Evolutionary conservation across 768 basidiomycete genomes (phyloP), one percentile per base, ranked within the genome.

Genomic region (Mycena vitilis): DNA sequence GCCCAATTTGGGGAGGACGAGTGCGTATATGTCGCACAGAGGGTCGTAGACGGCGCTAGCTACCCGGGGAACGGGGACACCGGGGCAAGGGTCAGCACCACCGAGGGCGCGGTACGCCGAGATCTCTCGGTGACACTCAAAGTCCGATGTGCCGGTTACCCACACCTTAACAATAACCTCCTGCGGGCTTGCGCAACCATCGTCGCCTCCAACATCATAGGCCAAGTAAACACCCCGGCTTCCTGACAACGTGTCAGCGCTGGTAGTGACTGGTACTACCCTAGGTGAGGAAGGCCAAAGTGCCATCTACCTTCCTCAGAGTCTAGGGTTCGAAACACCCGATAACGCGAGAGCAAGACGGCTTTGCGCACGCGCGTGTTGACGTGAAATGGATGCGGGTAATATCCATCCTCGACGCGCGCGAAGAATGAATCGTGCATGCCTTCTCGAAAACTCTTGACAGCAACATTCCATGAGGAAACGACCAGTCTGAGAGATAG

Each of bases 311-410:
- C 78, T 18, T 53, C 67, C 42, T 80, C 79, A 0, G 76, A 71
- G 36, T 63, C 51, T 15, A 80, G 75, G 1, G 79, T 79, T 18
- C 59, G 55, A 60, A 74, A 76, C 0, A 79, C 72, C 30, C 79
- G 73, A 60, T 78, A 79, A 40, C 73, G 73, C 48, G 69, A 52
- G 12, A 78, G 61, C 4, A 79, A 60, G 11, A 73, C 69, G 16
- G 71, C 59, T 25, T 68, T 71, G 23, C 78, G 77, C 30, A 77
- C 70, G 42, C 72, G 73, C 2, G 78, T 77, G 60, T 78, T 77
- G 71, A 80, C 70, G 69, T 80, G 78, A 77, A 78, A 77, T 34
- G 66, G 42, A 56, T 80, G 72, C 11, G 79, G 78, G 60, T 79
- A 78, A 60, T 76, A 77, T 5, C 72, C 77, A 5, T 71, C 68